Percentiles rank a stretch among this genome's conserved stretches.
Evolutionary conservation across 116 monocot genomes (phyloP).

Genomic region (Dioscorea cayenensis): DNA sequence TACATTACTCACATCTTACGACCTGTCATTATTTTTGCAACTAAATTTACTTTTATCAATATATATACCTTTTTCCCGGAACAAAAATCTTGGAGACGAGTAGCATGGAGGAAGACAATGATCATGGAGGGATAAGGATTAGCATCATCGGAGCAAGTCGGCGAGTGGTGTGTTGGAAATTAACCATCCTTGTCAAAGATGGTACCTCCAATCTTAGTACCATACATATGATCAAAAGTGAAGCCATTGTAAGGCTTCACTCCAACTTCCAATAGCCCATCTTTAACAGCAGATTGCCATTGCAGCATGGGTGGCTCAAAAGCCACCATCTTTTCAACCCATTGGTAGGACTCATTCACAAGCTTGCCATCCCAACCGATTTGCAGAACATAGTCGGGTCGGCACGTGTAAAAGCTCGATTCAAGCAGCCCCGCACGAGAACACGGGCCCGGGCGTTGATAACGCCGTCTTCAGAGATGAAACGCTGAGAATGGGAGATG

Average conservation of each 20-base stretch:
- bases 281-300: constrained; percentile 74
- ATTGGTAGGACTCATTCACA: constrained; percentile 49
- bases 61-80: constrained; percentile 2
- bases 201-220: constrained; percentile 54
- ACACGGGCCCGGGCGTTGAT: constrained; percentile 50
- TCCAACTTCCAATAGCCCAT: constrained; percentile 47
- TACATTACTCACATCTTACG: too few species aligned
- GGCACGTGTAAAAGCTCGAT: constrained; percentile 67
- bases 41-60: not conserved
- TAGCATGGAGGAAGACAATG: constrained; percentile 41
- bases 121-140: constrained; percentile 15
- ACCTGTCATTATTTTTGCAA: too few species aligned
- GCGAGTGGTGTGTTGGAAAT: constrained; percentile 51
- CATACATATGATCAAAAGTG: constrained; percentile 42
- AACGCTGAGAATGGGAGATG: constrained; percentile 41
- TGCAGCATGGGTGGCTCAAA: constrained; percentile 46
- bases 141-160: constrained; percentile 43
- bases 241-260: constrained; percentile 46
- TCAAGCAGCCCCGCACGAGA: constrained; percentile 63
- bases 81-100: constrained; percentile 28
- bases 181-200: constrained; percentile 36
- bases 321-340: constrained; percentile 65
- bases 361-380: constrained; percentile 34
- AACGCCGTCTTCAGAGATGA: constrained; percentile 57
- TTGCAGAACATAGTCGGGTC: constrained; percentile 17